phyloP scores from a whole-genome alignment of 148 eudicot species.

The Rhododendron griersonianum region DNA sequence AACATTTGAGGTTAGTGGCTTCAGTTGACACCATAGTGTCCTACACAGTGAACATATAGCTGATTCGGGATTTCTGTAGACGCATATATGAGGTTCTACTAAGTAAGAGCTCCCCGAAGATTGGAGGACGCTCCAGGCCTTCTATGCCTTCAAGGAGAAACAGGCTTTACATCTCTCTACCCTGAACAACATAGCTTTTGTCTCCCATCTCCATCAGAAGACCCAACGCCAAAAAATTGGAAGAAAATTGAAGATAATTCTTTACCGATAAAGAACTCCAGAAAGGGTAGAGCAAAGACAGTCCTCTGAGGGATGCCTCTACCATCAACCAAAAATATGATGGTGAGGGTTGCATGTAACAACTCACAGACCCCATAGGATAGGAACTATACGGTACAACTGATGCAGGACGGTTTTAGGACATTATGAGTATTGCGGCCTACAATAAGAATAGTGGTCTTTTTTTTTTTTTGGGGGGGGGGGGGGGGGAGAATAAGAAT shows the following conservation, averaged over 20 bases:
- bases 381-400: no score
- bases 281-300: not conserved
- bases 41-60: not conserved
- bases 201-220: not conserved
- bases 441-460: no score
- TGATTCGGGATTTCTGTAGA: not conserved
- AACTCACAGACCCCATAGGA: no score
- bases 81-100: not conserved
- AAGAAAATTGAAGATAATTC: not conserved
- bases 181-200: no score
- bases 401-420: no score
- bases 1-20: not conserved
- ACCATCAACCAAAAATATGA: no score
- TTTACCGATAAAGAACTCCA: not conserved
- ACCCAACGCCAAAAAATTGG: not conserved
- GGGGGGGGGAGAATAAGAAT: no score
- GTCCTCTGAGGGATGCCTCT: no score
- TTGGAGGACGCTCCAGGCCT: not conserved
- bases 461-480: no score
- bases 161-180: not conserved
- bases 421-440: no score
- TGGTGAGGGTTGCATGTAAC: no score
- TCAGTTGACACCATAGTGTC: no score
- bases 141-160: not conserved
- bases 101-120: not conserved